Percentiles rank a stretch among this genome's conserved stretches.
Conservation (phyloP, 768 basidiomycete species). For the Roridomyces roridus region DNA sequence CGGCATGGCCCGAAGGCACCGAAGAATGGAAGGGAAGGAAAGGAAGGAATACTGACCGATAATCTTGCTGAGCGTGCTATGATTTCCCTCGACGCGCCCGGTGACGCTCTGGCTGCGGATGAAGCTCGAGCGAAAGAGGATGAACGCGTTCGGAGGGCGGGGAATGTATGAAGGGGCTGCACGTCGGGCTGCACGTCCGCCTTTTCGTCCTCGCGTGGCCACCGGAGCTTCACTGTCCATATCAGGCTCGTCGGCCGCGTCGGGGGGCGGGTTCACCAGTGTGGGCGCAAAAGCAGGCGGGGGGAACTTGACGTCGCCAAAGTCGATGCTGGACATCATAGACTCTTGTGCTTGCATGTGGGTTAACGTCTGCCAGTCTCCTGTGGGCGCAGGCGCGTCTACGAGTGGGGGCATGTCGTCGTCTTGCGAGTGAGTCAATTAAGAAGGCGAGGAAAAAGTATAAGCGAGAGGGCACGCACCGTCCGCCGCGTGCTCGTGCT, state of each 20-base stretch:
- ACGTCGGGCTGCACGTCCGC: neutral
- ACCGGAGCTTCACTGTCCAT: no score
- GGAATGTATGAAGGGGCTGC: slow-evolving; percentile 71
- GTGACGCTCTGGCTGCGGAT: slow-evolving; percentile 77
- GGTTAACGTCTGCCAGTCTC: neutral
- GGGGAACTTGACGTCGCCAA: slow-evolving; percentile 10
- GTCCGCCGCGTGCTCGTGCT: slow-evolving; percentile 1
- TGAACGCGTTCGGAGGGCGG: slow-evolving; percentile 86
- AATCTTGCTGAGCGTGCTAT: slow-evolving; percentile 81
- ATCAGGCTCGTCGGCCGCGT: neutral
- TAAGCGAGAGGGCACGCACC: slow-evolving; percentile 5
- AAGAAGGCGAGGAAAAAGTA: neutral
- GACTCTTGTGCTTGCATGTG: slow-evolving; percentile 10
- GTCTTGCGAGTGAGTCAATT: neutral
- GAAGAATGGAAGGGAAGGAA: neutral
- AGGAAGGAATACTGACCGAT: slow-evolving; percentile 66
- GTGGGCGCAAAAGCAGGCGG: neutral
- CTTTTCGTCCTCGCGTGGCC: neutral
- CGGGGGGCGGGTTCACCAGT: neutral
- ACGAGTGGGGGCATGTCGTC: slow-evolving; percentile 28
- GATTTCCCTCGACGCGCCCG: slow-evolving; percentile 80
- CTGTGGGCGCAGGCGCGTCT: neutral
- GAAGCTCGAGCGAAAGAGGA: slow-evolving; percentile 82
- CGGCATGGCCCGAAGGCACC: no score
- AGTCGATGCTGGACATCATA: slow-evolving; percentile 26